A percentile compares a stretch with the other conserved stretches of the same genome.
These are phyloP conservation scores for Cytidiella melzeri DNA, from an alignment of 768 basidiomycete species.

Conservation along the genomic window DNA sequence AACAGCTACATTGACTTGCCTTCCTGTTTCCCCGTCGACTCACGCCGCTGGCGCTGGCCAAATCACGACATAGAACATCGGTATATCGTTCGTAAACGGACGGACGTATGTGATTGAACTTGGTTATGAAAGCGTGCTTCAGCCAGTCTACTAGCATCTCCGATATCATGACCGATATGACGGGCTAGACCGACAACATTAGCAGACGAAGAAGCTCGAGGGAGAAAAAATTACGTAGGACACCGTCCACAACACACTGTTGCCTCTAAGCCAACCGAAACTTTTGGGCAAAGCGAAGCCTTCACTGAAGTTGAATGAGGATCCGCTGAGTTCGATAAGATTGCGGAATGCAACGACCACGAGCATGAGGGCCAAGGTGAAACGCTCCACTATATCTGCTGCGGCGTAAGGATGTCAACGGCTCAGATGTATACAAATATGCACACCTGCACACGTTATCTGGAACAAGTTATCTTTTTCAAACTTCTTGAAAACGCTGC, in stretches of 20 bases:
- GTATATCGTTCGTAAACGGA: slow-evolving; percentile 93
- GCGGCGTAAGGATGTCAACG: too few species aligned
- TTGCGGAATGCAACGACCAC: slow-evolving; percentile 89
- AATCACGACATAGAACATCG: slow-evolving; percentile 91
- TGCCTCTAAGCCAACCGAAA: slow-evolving; percentile 79
- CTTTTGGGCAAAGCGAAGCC: slow-evolving; percentile 74
- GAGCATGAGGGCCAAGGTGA: slow-evolving; percentile 88
- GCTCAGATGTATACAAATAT: too few species aligned
- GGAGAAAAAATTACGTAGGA: slow-evolving; percentile 60
- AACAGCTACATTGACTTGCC: slow-evolving; percentile 33
- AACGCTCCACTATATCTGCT: slow-evolving; percentile 94
- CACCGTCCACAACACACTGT: slow-evolving; percentile 79
- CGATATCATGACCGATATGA: slow-evolving; percentile 82
- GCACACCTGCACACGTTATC: slow-evolving; percentile 89
- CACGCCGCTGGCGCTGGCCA: slow-evolving; percentile 72
- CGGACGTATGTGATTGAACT: slow-evolving; percentile 97
- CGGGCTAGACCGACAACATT: slow-evolving; percentile 51
- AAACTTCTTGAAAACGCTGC: slow-evolving; percentile 98
- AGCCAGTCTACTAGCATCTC: slow-evolving; percentile 98
- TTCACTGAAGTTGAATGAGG: slow-evolving; percentile 72
- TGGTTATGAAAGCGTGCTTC: slow-evolving; percentile 98
- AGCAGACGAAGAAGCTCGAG: too few species aligned
- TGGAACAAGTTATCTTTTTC: slow-evolving; percentile 99
- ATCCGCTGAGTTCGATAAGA: slow-evolving; percentile 88
- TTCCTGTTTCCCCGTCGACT: slow-evolving; percentile 66